Evolutionary conservation across 192 early-diverging fungal species (phyloP).

Genomic region (Coemansia javaensis): DNA sequence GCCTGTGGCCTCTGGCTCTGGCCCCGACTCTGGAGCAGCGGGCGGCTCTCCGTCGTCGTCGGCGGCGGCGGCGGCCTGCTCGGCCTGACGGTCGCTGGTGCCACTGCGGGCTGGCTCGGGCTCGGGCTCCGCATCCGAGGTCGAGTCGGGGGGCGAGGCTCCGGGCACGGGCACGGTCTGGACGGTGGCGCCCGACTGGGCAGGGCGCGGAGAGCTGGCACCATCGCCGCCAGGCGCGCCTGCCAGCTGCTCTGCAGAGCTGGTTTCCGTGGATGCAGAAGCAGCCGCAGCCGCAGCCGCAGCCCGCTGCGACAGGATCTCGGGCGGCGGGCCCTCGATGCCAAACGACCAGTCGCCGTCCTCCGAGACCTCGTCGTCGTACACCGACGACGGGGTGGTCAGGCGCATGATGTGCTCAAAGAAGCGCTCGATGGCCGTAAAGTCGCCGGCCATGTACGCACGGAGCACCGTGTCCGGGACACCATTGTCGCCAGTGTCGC

Average conservation of each 20-base stretch:
- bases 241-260: too few relatives aligned
- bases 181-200: too few relatives aligned
- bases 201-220: too few relatives aligned
- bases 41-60: background rate
- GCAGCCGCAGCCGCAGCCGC: background rate
- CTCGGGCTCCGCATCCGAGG: too few relatives aligned
- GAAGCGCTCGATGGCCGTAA: conserved; percentile 43
- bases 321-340: conserved; percentile 38
- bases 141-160: too few relatives aligned
- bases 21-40: too few relatives aligned
- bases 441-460: conserved; percentile 42
- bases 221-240: too few relatives aligned
- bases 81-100: too few relatives aligned
- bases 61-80: background rate
- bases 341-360: conserved; percentile 50
- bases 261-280: too few relatives aligned
- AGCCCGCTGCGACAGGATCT: conserved; percentile 15
- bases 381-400: conserved; percentile 34
- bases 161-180: too few relatives aligned
- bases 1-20: too few relatives aligned
- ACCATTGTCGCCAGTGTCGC: conserved; percentile 30
- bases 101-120: too few relatives aligned
- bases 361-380: conserved; percentile 29
- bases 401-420: conserved; percentile 47
- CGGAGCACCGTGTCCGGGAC: conserved; percentile 45